Conservation (phyloP, 768 basidiomycete genomes). For the Hericium coralloides region DNA sequence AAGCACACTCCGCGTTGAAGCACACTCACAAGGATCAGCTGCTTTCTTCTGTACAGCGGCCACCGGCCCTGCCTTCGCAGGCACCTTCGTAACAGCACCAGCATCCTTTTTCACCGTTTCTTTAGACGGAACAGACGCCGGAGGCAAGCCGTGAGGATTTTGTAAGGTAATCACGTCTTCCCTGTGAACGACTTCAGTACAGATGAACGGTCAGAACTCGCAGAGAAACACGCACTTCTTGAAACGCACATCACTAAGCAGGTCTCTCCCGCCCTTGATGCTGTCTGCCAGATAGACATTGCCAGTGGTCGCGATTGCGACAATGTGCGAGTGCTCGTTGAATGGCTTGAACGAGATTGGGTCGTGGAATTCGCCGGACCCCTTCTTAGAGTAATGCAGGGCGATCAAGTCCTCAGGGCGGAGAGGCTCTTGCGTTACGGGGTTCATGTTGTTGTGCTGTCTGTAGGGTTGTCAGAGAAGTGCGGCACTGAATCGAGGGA, state of each 20-base stretch:
- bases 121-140: constrained; percentile 35
- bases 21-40: constrained; percentile 53
- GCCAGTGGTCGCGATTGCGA: constrained; percentile 81
- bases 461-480: constrained; percentile 27
- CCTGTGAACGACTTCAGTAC: constrained; percentile 27
- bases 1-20: neutral
- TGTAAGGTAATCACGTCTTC: constrained; percentile 91
- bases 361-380: constrained; percentile 84
- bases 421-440: constrained; percentile 67
- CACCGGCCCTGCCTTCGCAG: constrained; percentile 3
- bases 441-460: constrained; percentile 75
- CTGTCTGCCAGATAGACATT: constrained; percentile 94
- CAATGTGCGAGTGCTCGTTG: constrained; percentile 92
- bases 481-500: neutral
- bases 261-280: constrained; percentile 74
- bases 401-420: constrained; percentile 64
- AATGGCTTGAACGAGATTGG: constrained; percentile 98
- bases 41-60: constrained; percentile 19
- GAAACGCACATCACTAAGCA: constrained; percentile 79
- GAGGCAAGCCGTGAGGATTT: constrained; percentile 75
- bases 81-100: constrained; percentile 24
- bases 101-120: constrained; percentile 21
- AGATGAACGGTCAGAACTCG: neutral
- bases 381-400: constrained; percentile 77
- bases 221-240: constrained; percentile 48